Evolutionary conservation across 23 red algal genomes (phyloP), one percentile per base, ranked within the genome.

Genomic region (Rhodosorus marinus): DNA sequence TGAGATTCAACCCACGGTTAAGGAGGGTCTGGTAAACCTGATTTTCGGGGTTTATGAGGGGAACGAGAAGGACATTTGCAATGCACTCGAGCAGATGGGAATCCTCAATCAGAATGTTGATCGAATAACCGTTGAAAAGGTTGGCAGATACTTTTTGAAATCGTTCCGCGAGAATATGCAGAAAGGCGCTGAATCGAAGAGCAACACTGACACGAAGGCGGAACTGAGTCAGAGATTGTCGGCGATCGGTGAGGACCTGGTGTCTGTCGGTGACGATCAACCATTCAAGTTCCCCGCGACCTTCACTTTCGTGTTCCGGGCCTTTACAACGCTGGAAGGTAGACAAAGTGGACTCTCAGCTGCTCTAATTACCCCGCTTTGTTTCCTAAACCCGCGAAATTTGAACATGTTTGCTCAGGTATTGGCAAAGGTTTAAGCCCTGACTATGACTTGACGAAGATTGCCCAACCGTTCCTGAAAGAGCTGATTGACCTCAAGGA

Each of bases 231-330:
- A 38, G 14, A 50, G 83, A 7, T 45, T 92, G 38, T 51, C 75
- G 33, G 54, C 71, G 3, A 80, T 92, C 46, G 83, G 83, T 0
- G 73, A 80, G 28, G 83, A 92, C 26, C 54, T 92, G 22, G 49
- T 92, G 7, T 68, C 83, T 5, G 40, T 92, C 1, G 61, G 64
- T 17, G 83, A 92, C 2, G 83, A 92, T 35, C 64, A 71, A 53
- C 76, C 72, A 33, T 92, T 92, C 60, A 63, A 74, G 15, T 92
- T 92, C 42, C 83, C 83, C 4, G 67, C 83, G 3, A 63, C 76
- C 1, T 92, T 92, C 38, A 92, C 83, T 4, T 92, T 92, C 68
- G 83, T 92, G 2, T 92, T 92, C 54, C 73, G 83, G 19, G 71
- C 83, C 25, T 79, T 92, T 28, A 92, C 83, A 9, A 80, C 83